These are phyloP conservation scores for Picea abies DNA, from an alignment of 83 land plant genomes.

Conservation along the genomic window DNA sequence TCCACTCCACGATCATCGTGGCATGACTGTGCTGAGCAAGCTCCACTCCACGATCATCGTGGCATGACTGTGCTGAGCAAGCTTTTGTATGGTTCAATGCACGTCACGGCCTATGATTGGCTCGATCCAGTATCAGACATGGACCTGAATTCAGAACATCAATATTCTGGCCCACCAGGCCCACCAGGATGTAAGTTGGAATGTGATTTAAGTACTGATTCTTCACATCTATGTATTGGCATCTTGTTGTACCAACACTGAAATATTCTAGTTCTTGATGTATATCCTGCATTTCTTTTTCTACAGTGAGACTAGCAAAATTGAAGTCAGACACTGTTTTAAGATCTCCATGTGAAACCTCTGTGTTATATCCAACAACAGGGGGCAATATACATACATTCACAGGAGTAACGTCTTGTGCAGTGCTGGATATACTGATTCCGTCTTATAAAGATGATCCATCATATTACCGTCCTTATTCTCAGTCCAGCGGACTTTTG, in stretches of 20 bases:
- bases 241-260: not conserved
- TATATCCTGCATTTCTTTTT: not conserved
- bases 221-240: not conserved
- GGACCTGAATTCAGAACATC: not conserved
- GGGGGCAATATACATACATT: slow-evolving; percentile 97
- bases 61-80: slow-evolving; percentile 96
- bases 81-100: slow-evolving; percentile 90
- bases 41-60: too few species aligned
- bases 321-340: slow-evolving; percentile 64
- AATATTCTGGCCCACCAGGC: not conserved
- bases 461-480: slow-evolving; percentile 14
- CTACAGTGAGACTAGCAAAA: slow-evolving; percentile 87
- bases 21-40: slow-evolving; percentile 96
- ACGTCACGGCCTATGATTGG: slow-evolving; percentile 95
- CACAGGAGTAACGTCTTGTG: slow-evolving; percentile 95
- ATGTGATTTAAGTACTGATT: not conserved
- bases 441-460: slow-evolving; percentile 77
- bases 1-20: slow-evolving; percentile 97
- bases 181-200: not conserved
- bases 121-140: slow-evolving; percentile 28
- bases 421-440: slow-evolving; percentile 92
- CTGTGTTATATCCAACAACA: slow-evolving; percentile 72
- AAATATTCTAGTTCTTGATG: not conserved
- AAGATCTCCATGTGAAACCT: slow-evolving; percentile 71
- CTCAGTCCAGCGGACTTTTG: not conserved